Evolutionary conservation across 2,329 filamentous ascomycete species (phyloP).

Genomic region (Gaeumannomyces sp.): DNA sequence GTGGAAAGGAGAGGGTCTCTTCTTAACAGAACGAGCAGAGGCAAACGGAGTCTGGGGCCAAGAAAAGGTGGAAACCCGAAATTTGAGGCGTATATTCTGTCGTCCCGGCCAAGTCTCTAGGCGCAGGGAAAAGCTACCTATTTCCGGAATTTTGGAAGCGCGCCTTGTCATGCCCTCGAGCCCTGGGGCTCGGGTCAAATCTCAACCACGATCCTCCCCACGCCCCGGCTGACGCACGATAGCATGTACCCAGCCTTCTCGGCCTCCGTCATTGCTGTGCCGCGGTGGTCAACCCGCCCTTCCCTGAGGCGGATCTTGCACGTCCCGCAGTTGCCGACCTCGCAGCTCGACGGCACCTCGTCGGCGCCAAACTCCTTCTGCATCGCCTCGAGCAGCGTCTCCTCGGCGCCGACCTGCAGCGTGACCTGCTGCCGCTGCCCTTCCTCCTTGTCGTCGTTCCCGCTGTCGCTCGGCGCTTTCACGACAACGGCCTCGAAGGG

Average conservation of each 20-base stretch:
- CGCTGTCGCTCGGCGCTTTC: constrained; percentile 23
- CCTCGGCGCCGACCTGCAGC: constrained; percentile 40
- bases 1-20: background rate
- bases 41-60: background rate
- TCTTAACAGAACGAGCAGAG: background rate
- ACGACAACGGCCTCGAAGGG: constrained; percentile 52
- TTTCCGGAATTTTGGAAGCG: no score
- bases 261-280: constrained; percentile 37
- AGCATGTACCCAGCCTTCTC: constrained; percentile 41
- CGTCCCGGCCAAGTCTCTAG: no score
- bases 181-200: constrained; percentile 24
- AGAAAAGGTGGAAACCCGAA: background rate
- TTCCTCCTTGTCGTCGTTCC: background rate
- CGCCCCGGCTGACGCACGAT: constrained; percentile 45
- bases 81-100: background rate
- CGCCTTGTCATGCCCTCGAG: background rate
- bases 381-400: constrained; percentile 44
- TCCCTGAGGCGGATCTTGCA: constrained; percentile 37
- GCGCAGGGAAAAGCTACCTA: no score
- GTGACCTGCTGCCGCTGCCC: constrained; percentile 21
- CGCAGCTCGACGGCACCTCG: constrained; percentile 42
- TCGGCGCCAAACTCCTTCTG: constrained; percentile 32
- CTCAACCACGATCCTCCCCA: constrained; percentile 43
- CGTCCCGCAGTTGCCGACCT: constrained; percentile 49
- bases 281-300: constrained; percentile 43